phyloP scores from a whole-genome alignment of 495 filamentous ascomycete genomes.

The Penicillium ochrochloron region DNA sequence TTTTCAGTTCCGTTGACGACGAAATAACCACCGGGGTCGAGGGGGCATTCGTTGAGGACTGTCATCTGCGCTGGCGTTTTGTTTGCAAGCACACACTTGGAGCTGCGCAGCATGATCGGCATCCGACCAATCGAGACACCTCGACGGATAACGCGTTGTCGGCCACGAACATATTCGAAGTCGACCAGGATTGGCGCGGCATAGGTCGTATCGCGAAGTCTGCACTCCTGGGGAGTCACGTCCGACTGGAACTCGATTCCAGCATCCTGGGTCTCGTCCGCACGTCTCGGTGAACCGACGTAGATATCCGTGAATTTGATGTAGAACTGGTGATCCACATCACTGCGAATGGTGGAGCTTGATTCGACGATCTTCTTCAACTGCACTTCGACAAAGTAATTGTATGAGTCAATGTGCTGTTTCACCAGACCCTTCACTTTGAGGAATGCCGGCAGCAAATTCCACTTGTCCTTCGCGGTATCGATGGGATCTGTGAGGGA shows the following conservation, averaged over 20 bases:
- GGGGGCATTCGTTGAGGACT: conserved; percentile 85
- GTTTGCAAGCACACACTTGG: conserved; percentile 81
- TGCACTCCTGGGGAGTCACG: conserved; percentile 90
- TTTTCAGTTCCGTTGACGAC: conserved; percentile 97
- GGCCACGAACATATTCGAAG: conserved; percentile 80
- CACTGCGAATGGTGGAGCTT: conserved; percentile 82
- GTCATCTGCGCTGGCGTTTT: conserved; percentile 85
- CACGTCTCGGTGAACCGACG: conserved; percentile 75
- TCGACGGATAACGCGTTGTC: conserved; percentile 66
- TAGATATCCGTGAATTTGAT: conserved; percentile 89
- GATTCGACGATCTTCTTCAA: conserved; percentile 94
- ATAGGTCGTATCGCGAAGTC: conserved; percentile 93
- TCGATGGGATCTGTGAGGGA: conserved; percentile 89
- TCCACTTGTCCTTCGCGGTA: conserved; percentile 95
- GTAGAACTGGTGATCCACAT: conserved; percentile 85
- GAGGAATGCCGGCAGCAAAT: conserved; percentile 91
- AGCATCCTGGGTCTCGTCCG: conserved; percentile 63
- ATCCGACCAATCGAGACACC: conserved; percentile 84
- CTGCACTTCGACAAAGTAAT: conserved; percentile 93
- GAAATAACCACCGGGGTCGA: conserved; percentile 98
- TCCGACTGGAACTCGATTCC: conserved; percentile 60
- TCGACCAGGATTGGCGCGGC: conserved; percentile 90
- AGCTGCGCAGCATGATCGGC: conserved; percentile 95
- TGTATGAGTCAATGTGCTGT: conserved; percentile 98
- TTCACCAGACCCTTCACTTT: conserved; percentile 97